Evolutionary conservation across 2,329 filamentous ascomycete genomes (phyloP).

Genomic region (Penicillium sp.): DNA sequence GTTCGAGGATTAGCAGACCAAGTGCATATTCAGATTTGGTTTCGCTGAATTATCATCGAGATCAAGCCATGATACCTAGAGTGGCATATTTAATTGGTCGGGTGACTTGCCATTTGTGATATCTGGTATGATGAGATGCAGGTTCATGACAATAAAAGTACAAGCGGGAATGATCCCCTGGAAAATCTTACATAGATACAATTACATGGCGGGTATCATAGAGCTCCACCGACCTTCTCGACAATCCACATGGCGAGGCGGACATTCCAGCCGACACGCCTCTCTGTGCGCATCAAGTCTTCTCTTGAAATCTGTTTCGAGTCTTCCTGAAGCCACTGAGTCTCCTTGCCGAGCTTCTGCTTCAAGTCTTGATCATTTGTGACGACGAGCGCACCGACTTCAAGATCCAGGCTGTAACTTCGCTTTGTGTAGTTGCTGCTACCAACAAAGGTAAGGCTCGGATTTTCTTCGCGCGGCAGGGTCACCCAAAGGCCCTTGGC

Average conservation of each 20-base stretch:
- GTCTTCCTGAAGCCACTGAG: slow-evolving; percentile 75
- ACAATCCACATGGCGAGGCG: slow-evolving; percentile 94
- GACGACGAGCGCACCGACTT: slow-evolving; percentile 83
- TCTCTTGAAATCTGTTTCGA: slow-evolving; percentile 69
- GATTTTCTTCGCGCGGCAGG: slow-evolving; percentile 59
- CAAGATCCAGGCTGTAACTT: slow-evolving; percentile 88
- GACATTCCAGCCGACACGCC: slow-evolving; percentile 83
- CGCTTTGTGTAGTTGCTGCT: slow-evolving; percentile 95
- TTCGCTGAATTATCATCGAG: not conserved
- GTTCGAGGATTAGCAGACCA: no score
- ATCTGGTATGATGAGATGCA: not conserved
- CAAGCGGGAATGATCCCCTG: slow-evolving; percentile 3
- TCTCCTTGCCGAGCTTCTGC: slow-evolving; percentile 73
- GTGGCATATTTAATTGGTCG: no score
- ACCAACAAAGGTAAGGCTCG: slow-evolving; percentile 80
- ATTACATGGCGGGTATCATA: slow-evolving; percentile 53
- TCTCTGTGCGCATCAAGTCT: slow-evolving; percentile 78
- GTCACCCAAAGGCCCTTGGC: slow-evolving; percentile 95
- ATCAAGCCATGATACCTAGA: not conserved
- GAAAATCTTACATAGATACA: slow-evolving; percentile 6
- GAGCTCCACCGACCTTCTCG: slow-evolving; percentile 78
- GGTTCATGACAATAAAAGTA: slow-evolving; percentile 8
- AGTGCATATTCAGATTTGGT: no score
- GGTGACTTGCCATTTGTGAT: not conserved
- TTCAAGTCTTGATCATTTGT: slow-evolving; percentile 75